phyloP scores from a whole-genome alignment of 805 yeast genomes.

The Saturnispora besseyi region DNA sequence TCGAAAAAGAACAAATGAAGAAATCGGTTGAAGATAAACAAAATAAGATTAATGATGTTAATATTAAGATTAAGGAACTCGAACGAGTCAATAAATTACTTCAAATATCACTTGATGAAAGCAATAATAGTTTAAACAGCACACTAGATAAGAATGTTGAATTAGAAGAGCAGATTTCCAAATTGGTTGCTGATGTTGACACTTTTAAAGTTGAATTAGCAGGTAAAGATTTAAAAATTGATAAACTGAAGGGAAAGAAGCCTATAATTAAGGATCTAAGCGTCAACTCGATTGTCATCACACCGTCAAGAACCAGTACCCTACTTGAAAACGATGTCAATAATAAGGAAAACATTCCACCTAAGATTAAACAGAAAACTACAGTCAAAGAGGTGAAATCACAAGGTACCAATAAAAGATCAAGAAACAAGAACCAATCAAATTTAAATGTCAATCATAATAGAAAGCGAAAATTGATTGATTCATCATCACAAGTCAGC shows the following conservation, averaged over 20 bases:
- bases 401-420: background rate
- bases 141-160: background rate
- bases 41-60: background rate
- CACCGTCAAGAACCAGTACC: background rate
- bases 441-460: background rate
- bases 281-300: background rate
- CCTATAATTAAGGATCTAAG: background rate
- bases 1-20: background rate
- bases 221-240: background rate
- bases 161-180: background rate
- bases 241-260: background rate
- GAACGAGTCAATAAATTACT: background rate
- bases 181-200: background rate
- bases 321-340: background rate
- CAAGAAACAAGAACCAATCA: background rate
- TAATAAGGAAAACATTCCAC: background rate
- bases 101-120: background rate
- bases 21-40: background rate
- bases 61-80: conserved; percentile 1
- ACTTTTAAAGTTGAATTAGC: background rate
- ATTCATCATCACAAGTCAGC: background rate
- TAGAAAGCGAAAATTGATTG: conserved; percentile 9
- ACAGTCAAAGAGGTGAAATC: background rate
- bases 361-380: background rate
- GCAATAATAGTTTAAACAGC: background rate